Evolutionary conservation across 192 early-diverging fungal species (phyloP), one percentile per base, ranked within the genome.

Genomic region (Piromyces finnis): DNA sequence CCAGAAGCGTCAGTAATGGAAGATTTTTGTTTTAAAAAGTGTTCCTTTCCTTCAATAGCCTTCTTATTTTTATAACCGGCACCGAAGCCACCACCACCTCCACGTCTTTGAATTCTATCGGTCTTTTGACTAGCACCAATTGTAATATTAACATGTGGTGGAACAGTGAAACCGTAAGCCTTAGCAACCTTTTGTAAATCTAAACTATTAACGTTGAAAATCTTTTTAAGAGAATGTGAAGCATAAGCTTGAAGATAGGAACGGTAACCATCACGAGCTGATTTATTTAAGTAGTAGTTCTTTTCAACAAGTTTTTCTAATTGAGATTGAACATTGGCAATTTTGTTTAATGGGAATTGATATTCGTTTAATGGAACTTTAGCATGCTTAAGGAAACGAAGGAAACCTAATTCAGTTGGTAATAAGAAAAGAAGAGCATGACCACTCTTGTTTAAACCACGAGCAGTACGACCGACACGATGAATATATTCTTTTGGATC

Each of bases 361-460:
- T 97, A 99, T 87, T 99, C 98, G 89, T 98, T 98, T 81, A 99
- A 89, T 12, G 97, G 98, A 0, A 98, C 95, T 85, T 96, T 98
- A 84, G 96, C 95, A 84, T 98, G 95, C 87, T 99, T 99, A 78
- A 99, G 88, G 85, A 94, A 99, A 80, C 94, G 89, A 84, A 99
- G 89, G 90, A 98, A 98, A 26, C 94, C 96, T 51, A 98, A 88
- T 84, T 99, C 97, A 28, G 88, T 91, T 15, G 98, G 96, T 35
- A 97, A 87, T 79, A 99, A 88, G 88, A 98, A 98, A 28, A 99
- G 85, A n/a, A 99, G 87, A 29, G 96, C 95, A 83, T 93, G 92
- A 77, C 98, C 98, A 51, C 41, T 51, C 30, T 89, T 84, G 39
- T 93, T 90, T 80, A 95, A 94, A 0, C 94, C 95, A 83, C 98